Base-by-base conservation (phyloP, 2,329 filamentous ascomycete genomes). In the Chaetomiaceae sp. region DNA sequence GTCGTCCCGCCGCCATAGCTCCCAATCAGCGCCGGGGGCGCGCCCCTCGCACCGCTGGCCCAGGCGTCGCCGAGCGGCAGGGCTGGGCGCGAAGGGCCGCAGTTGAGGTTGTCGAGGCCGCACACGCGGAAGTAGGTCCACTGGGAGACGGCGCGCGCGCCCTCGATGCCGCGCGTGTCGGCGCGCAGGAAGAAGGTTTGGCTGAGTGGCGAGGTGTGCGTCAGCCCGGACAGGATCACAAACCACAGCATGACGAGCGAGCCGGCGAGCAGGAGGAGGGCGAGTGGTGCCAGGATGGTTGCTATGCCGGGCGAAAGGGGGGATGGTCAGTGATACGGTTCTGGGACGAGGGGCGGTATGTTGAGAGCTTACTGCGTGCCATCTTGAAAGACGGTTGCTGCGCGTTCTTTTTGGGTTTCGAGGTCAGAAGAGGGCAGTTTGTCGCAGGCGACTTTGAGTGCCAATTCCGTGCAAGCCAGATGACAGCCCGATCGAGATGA, bases 81-180 rank as follows among this genome's bases (percentile, higher is more conserved):
- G 66, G 82, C 84, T 17, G 82, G 74, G 15, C 79, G 75, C 3
- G 78, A 65, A 1, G 60, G 60, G 50, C 80, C 76, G 68, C 88
- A 96, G 66, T 85, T 68, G 42, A 71, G 72, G 62, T 82, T 78
- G 51, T 69, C 69, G 24, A 71, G 71, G 42, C 82, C 79, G 69
- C 90, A 95, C 51, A 94, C 73, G 65, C 86, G 83, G 74, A 94
- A 93, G 69, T 85, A 95, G 29, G 89, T 94, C 91, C 91, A 97
- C 69, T 91, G 83, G 11, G 88, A 83, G 15, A 76, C 58, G 41
- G 73, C 52, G 42, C 83, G 78, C 11, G 88, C 83, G 38, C 83
- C 82, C 3, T 76, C 71, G 60, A 95, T 89, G 60, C 74, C 79
- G 26, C 69, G 71, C 1, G 90, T 95, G 62, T 86, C 77, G 58